Conservation (phyloP, 768 basidiomycete genomes). For the Lactarius quietus region DNA sequence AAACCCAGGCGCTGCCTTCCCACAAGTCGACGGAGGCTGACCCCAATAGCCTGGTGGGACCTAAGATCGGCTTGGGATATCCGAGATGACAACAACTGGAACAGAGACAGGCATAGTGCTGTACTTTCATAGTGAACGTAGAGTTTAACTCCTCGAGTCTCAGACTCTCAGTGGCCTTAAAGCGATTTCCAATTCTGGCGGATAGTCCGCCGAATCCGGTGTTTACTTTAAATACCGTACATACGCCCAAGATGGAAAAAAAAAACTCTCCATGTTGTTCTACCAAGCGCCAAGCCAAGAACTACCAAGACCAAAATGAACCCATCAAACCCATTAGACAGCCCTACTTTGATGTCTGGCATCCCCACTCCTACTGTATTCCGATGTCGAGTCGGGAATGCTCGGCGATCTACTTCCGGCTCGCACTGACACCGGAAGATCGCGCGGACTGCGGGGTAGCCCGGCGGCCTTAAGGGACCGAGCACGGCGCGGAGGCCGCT, state of each 20-base stretch:
- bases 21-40: neutral
- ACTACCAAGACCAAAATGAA: neutral
- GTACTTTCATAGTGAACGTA: no score
- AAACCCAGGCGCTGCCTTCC: neutral
- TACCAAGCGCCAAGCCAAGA: no score
- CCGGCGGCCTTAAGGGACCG: neutral
- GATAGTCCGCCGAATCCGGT: neutral
- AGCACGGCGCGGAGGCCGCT: neutral
- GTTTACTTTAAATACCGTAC: neutral
- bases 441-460: slow-evolving; percentile 1
- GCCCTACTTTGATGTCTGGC: neutral
- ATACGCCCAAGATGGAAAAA: neutral
- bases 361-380: neutral
- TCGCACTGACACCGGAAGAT: neutral
- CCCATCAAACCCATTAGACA: neutral
- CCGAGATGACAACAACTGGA: no score
- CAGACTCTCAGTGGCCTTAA: no score
- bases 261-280: neutral
- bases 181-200: no score
- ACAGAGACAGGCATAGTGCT: no score
- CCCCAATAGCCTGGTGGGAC: neutral
- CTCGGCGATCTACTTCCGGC: neutral
- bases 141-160: no score
- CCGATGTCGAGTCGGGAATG: neutral
- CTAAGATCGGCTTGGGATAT: neutral